Base-by-base conservation (phyloP, 192 early-diverging fungal genomes). In the Backusella macrospora region DNA sequence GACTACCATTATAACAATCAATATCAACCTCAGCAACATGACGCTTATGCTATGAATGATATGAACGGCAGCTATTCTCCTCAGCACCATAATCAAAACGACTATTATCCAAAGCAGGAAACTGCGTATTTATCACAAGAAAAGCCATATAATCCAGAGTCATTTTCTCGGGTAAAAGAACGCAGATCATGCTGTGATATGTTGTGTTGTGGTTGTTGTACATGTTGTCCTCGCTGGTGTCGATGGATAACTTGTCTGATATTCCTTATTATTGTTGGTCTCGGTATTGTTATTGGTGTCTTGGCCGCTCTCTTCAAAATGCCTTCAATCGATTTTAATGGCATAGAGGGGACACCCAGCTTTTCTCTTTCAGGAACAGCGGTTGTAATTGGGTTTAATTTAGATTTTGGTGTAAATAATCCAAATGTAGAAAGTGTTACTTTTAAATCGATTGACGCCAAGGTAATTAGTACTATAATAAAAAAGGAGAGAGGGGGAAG, bases 401-500 rank as follows among this genome's bases (percentile, higher is more conserved):
- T 66, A 18, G 67, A 73, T 47, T 80, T 86, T 39, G 38, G 68
- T 13, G 80, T 86, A 55, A 68, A 70, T 39, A 86, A 86, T 63
- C 84, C 84, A 47, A 86, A 86, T 70, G 76, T 83, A 39, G 59
- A 83, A 68, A 82, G 82, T 23, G 79, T 83, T 70, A 81, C 79
- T 18, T 86, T 86, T 59, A 72, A 77, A 46, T 74, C 78, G 6
- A 82, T 86, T 65, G 48, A 65, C 37, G 84, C 84, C 14, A 82
- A 76, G 26, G 84, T 65, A 65, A 18, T 39, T 40, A 23, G 3
- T 18, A 59, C 4, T 26, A 59, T 62, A 62, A 34, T 34, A 59
- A 59, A 59, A 55, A 59, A 26, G 21, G 9, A 4, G 21, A 3
- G 9, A 55, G 8, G 8, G 6, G 42, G 42, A 34, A 34, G 29